Conservation (phyloP, 2,329 filamentous ascomycete species). For the Apiospora arundinis region DNA sequence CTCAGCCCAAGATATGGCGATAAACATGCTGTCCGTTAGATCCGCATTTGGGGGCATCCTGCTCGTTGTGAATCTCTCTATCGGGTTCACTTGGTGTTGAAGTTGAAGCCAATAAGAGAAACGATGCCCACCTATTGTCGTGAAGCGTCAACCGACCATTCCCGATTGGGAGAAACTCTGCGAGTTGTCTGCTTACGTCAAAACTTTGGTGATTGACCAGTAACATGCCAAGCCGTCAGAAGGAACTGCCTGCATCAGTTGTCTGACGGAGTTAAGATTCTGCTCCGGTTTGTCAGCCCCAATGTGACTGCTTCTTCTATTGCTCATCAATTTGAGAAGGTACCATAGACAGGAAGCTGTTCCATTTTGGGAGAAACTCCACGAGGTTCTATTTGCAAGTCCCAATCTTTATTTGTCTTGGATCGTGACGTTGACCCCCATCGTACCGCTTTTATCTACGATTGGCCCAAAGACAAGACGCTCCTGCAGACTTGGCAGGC, state of each 20-base stretch:
- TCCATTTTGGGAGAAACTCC: not conserved
- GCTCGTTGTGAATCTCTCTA: too few relatives aligned
- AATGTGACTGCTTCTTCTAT: not conserved
- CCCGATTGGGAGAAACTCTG: constrained; percentile 1
- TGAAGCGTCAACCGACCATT: not conserved
- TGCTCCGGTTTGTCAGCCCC: not conserved
- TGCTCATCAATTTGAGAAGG: not conserved
- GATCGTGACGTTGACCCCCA: not conserved
- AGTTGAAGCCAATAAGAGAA: too few relatives aligned
- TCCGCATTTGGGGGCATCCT: not conserved
- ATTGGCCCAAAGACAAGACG: not conserved
- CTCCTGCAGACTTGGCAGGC: not conserved
- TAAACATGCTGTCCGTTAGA: not conserved
- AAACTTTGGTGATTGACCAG: not conserved
- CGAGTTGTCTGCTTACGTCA: not conserved
- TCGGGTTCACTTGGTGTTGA: too few relatives aligned
- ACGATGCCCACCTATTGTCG: too few relatives aligned
- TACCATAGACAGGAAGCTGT: not conserved
- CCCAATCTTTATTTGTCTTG: not conserved
- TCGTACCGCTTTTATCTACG: too few relatives aligned
- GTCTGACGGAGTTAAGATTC: not conserved
- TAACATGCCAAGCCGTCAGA: not conserved
- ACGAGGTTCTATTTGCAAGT: not conserved
- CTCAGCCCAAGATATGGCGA: not conserved
- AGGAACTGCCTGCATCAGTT: not conserved